phyloP scores from a whole-genome alignment of 2,329 filamentous ascomycete genomes.

The Botryotinia globosa region DNA sequence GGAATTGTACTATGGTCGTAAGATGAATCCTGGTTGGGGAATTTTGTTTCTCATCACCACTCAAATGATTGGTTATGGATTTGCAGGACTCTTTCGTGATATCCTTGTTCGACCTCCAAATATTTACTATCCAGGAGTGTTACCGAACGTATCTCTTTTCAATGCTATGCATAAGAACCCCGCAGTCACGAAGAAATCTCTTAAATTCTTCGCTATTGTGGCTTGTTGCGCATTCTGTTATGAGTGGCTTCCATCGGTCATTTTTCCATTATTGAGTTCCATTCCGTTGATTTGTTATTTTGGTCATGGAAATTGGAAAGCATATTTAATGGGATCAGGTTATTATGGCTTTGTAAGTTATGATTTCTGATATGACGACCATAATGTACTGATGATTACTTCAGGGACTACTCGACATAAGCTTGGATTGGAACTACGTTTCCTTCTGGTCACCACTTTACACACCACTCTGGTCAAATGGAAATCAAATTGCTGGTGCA shows the following conservation, averaged over 20 bases:
- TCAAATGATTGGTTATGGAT: conserved; percentile 61
- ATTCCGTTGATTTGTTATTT: conserved; percentile 46
- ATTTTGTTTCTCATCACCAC: conserved; percentile 58
- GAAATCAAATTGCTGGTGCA: conserved; percentile 38
- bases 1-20: conserved; percentile 49
- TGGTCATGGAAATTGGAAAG: conserved; percentile 47
- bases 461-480: conserved; percentile 38
- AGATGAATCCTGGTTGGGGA: conserved; percentile 41
- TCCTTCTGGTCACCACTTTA: conserved; percentile 28
- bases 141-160: conserved; percentile 46
- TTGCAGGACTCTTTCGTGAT: conserved; percentile 57
- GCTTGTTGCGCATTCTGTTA: conserved; percentile 26
- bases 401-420: conserved; percentile 39
- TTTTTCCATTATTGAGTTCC: conserved; percentile 48
- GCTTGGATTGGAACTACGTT: conserved; percentile 47
- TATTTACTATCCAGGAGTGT: conserved; percentile 62
- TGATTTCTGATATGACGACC: rapidly evolving
- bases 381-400: not conserved
- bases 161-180: conserved; percentile 43
- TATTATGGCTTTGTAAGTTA: conserved; percentile 33
- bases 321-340: conserved; percentile 48
- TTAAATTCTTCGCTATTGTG: conserved; percentile 36
- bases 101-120: conserved; percentile 58
- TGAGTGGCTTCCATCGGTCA: conserved; percentile 20
- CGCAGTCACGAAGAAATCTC: conserved; percentile 40